Percentiles rank a stretch among this genome's conserved stretches.
Evolutionary conservation across 208 protist genomes (phyloP).

Genomic region (Acanthamoeba castellanii): DNA sequence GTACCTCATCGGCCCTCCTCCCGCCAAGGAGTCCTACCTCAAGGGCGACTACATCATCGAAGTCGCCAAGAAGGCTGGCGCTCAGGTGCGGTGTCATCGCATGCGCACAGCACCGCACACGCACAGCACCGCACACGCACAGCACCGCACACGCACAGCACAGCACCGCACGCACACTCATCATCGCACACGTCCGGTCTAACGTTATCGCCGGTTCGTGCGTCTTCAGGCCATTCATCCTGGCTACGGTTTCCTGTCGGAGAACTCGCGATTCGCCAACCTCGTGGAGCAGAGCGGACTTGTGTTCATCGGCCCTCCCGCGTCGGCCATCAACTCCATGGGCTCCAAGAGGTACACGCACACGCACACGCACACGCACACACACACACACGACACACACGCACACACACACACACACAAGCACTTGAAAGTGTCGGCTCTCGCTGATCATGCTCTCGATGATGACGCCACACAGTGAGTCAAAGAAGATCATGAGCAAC

Average conservation of each 20-base stretch:
- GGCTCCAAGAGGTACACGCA: constrained; percentile 91
- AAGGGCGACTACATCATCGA: constrained; percentile 90
- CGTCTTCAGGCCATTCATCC: constrained; percentile 90
- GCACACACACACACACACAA: too few species aligned
- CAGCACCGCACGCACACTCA: too few species aligned
- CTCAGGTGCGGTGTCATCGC: constrained; percentile 52
- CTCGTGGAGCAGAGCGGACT: background rate
- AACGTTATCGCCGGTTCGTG: too few species aligned
- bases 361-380: constrained; percentile 23
- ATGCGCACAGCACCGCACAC: too few species aligned
- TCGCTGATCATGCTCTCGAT: too few species aligned
- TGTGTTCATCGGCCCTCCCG: constrained; percentile 89
- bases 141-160: too few species aligned
- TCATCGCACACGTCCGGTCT: too few species aligned
- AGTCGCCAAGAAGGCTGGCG: constrained; percentile 83
- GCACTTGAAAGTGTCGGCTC: too few species aligned
- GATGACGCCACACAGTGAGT: constrained; percentile 41
- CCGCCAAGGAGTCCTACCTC: constrained; percentile 93
- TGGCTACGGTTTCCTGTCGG: constrained; percentile 82
- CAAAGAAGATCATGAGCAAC: constrained; percentile 91
- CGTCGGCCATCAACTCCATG: constrained; percentile 95
- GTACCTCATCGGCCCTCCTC: constrained; percentile 86
- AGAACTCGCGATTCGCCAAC: constrained; percentile 79
- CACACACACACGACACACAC: too few species aligned
- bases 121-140: constrained; percentile 87